Evolutionary conservation across 176 grass and related monocot species (phyloP), one percentile per base, ranked within the genome.

Genomic region (Oryza nivara): DNA sequence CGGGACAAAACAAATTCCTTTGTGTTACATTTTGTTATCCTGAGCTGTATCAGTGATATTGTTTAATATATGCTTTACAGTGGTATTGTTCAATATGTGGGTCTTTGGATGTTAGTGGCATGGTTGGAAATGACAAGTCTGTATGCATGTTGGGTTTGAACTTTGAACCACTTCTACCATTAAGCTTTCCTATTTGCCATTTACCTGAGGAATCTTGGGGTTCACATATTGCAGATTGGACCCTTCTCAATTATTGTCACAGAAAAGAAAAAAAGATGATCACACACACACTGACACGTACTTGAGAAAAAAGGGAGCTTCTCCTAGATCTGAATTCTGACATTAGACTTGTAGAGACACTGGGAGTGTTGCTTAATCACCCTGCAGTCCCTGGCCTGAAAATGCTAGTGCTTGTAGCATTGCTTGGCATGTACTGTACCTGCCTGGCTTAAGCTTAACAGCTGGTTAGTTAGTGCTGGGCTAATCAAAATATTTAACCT

Each of bases 161-260:
- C 47, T 43, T 9, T 10, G 41, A 44, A 44, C 9, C 47, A 49
- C 47, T 15, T 49, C 47, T 15, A 49, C 13, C 14, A 49, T 44
- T 44, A 44, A 44, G 47, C 47, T 49, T 58, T n/a, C 19, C 19
- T 58, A 58, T 58, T 20, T 58, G 16, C 54, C 20, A n/a, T 58
- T 58, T n/a, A 58, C 54, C 54, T 58, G 69, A 9, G 38, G 81
- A 84, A 84, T 88, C 81, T 85, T 80, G 61, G 20, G 58, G 36
- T 25, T 68, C 48, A 51, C 63, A 20, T 74, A 60, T 13, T 58
- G 85, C 26, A 61, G 30, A 32, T 32, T 32, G 30, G 30, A 32
- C 30, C 30, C 7, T 72, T 65, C 72, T 65, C 78, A 86, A 89
- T 89, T 86, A 89, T 89, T 82, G 34, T 13, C 68, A 80, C 44